phyloP scores from a whole-genome alignment of 2,329 filamentous ascomycete genomes.

The Venturia effusa region DNA sequence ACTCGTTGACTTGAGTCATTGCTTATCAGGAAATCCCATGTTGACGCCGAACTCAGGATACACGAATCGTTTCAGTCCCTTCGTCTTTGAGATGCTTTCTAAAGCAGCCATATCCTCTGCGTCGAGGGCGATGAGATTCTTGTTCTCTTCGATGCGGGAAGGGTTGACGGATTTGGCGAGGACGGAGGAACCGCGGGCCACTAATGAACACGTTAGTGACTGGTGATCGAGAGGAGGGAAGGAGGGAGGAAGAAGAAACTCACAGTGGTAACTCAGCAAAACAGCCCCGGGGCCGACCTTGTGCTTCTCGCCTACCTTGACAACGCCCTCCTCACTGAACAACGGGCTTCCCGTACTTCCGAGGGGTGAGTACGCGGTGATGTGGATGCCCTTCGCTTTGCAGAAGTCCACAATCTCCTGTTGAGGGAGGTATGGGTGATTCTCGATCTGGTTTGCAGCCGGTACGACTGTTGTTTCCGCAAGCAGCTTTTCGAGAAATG shows the following conservation, averaged over 20 bases:
- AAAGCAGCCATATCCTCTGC: conserved; percentile 48
- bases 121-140: conserved; percentile 54
- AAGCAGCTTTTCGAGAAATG: conserved; percentile 12
- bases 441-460: conserved; percentile 64
- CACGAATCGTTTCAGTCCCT: conserved; percentile 36
- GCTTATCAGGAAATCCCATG: conserved; percentile 39
- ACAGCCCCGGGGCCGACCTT: conserved; percentile 42
- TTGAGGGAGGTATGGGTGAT: conserved; percentile 61
- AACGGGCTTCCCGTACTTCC: conserved; percentile 37
- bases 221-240: neutral
- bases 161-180: conserved; percentile 63
- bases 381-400: conserved; percentile 55
- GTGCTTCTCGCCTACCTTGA: conserved; percentile 39
- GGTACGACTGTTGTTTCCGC: conserved; percentile 51
- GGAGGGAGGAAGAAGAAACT: conserved; percentile 19
- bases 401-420: conserved; percentile 62
- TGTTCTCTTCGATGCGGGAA: conserved; percentile 58
- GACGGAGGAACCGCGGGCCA: conserved; percentile 58
- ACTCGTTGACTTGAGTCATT: no score
- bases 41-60: conserved; percentile 40
- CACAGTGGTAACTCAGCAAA: conserved; percentile 62
- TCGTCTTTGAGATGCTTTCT: conserved; percentile 34
- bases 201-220: conserved; percentile 27
- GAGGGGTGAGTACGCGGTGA: conserved; percentile 56
- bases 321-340: conserved; percentile 36